Conservation (phyloP, 176 grass and related monocot species). For the Zea mays region DNA sequence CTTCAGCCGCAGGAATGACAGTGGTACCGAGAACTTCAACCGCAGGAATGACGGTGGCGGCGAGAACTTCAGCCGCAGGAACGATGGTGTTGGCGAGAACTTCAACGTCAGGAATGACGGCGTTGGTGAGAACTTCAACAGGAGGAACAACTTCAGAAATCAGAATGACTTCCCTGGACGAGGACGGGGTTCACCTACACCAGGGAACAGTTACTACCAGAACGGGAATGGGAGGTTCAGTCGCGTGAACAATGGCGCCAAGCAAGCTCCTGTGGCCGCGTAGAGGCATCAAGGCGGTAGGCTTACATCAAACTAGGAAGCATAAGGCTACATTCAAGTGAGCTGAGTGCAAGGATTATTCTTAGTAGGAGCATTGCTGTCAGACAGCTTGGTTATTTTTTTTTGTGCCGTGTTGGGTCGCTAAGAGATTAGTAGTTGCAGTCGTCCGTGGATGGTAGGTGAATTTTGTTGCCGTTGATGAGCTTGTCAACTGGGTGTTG, state of each 20-base stretch:
- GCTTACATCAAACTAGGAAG: constrained; percentile 1
- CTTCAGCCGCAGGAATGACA: not conserved
- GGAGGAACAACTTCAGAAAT: constrained; percentile 51
- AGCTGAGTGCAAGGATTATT: constrained; percentile 11
- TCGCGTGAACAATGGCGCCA: constrained; percentile 30
- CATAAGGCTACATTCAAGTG: not conserved
- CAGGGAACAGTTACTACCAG: constrained; percentile 38
- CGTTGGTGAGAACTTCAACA: constrained; percentile 21
- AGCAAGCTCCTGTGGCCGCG: constrained; percentile 26
- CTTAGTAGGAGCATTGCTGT: constrained; percentile 16
- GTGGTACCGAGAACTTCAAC: not conserved
- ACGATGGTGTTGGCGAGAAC: not conserved
- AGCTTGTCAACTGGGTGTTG: constrained; percentile 15
- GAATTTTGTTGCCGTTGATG: constrained; percentile 26
- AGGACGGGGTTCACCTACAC: constrained; percentile 17
- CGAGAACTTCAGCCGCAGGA: not conserved
- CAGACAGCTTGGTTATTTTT: constrained; percentile 5
- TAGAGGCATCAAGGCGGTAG: constrained; percentile 11
- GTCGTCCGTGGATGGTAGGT: not conserved
- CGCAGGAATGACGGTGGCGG: not conserved
- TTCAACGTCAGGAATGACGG: not conserved
- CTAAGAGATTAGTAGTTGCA: not conserved
- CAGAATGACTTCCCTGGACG: constrained; percentile 47
- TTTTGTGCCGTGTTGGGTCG: not conserved
- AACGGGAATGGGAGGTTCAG: constrained; percentile 40